These are phyloP conservation scores for Bacidia gigantensis DNA, from an alignment of 495 filamentous ascomycete species.

Conservation along the genomic window DNA sequence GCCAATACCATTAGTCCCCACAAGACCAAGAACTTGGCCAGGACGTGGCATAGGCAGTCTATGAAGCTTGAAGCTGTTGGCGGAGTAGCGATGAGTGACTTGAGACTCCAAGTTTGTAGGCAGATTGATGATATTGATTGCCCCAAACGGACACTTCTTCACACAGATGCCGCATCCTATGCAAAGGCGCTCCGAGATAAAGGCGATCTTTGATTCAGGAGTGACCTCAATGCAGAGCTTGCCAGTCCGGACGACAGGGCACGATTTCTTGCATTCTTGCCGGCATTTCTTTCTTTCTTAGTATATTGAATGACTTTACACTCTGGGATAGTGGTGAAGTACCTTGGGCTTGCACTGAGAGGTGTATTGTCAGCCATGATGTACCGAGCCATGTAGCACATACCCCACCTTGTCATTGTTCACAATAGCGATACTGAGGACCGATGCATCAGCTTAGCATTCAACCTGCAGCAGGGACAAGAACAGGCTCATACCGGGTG, in stretches of 20 bases:
- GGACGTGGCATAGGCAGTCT: slow-evolving; percentile 88
- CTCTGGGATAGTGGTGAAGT: slow-evolving; percentile 9
- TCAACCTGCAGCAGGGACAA: background rate
- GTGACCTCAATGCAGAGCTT: slow-evolving; percentile 95
- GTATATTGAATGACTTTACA: slow-evolving; percentile 11
- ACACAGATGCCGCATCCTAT: slow-evolving; percentile 99
- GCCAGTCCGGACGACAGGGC: slow-evolving; percentile 92
- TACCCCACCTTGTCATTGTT: slow-evolving; percentile 80
- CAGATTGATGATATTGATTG: slow-evolving; percentile 98
- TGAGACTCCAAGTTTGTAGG: slow-evolving; percentile 96
- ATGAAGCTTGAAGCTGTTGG: slow-evolving; percentile 99
- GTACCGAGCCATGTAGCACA: slow-evolving; percentile 20
- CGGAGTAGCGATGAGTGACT: slow-evolving; percentile 95
- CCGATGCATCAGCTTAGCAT: background rate
- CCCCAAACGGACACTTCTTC: slow-evolving; percentile 98
- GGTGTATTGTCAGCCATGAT: slow-evolving; percentile 24
- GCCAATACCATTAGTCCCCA: slow-evolving; percentile 98
- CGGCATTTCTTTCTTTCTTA: slow-evolving; percentile 52
- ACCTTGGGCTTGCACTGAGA: slow-evolving; percentile 94
- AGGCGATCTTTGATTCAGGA: slow-evolving; percentile 83
- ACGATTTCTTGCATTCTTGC: slow-evolving; percentile 98
- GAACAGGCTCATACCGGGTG: slow-evolving; percentile 46
- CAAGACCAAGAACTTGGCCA: slow-evolving; percentile 90
- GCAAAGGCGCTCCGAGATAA: slow-evolving; percentile 89
- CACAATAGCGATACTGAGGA: slow-evolving; percentile 84